Evolutionary conservation across 805 yeast genomes (phyloP).

Genomic region (Blastobotrys attinorum): DNA sequence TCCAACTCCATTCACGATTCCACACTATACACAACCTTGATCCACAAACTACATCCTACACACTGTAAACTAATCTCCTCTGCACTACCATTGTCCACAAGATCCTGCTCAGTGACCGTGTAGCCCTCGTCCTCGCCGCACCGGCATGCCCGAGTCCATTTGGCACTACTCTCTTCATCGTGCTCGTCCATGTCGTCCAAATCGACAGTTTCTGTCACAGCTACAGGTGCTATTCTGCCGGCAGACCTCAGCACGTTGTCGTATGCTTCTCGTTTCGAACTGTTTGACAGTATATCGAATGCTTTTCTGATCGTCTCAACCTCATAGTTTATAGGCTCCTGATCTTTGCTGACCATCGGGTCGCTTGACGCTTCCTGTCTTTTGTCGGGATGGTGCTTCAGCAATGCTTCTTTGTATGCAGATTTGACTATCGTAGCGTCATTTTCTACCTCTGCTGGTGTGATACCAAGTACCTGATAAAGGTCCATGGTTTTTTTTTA

Average conservation of each 20-base stretch:
- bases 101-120: slow-evolving; percentile 49
- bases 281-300: slow-evolving; percentile 45
- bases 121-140: slow-evolving; percentile 48
- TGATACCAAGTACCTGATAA: slow-evolving; percentile 50
- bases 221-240: slow-evolving; percentile 8
- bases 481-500: slow-evolving; percentile 19
- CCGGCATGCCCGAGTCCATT: slow-evolving; percentile 29
- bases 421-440: slow-evolving; percentile 35
- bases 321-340: too few species aligned
- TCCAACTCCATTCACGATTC: too few species aligned
- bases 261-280: slow-evolving; percentile 38
- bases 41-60: slow-evolving; percentile 76
- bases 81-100: slow-evolving; percentile 47
- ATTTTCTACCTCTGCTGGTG: slow-evolving; percentile 29
- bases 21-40: slow-evolving; percentile 52
- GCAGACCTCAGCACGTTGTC: slow-evolving; percentile 36
- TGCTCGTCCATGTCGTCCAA: slow-evolving; percentile 50
- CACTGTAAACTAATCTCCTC: slow-evolving; percentile 75
- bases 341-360: too few species aligned
- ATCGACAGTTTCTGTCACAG: slow-evolving; percentile 54
- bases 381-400: slow-evolving; percentile 78
- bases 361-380: slow-evolving; percentile 2
- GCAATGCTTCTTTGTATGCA: slow-evolving; percentile 57
- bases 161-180: slow-evolving; percentile 14
- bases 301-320: slow-evolving; percentile 54